Evolutionary conservation across 2,329 filamentous ascomycete genomes (phyloP).

Genomic region (Thelonectria discophora): DNA sequence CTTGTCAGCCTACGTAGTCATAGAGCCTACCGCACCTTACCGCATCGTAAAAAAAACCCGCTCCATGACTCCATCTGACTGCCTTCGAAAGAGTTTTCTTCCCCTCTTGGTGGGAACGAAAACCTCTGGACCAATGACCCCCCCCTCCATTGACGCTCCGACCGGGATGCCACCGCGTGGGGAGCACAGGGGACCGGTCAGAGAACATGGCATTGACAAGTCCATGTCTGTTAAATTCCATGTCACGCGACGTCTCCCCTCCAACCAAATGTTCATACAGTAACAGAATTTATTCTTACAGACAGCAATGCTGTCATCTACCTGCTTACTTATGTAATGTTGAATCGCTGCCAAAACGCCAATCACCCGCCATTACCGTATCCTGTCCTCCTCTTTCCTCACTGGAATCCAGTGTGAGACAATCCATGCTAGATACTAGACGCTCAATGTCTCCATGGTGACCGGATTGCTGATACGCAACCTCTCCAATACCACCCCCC

Average conservation of each 20-base stretch:
- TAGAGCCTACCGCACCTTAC: too few species aligned
- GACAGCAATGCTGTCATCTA: too few species aligned
- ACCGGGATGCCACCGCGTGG: constrained; percentile 12
- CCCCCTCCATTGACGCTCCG: constrained; percentile 15
- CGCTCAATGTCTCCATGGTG: background rate
- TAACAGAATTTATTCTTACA: background rate
- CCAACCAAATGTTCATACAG: constrained; percentile 6
- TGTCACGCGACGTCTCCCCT: constrained; percentile 24
- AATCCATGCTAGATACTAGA: too few species aligned
- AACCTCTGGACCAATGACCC: constrained; percentile 25
- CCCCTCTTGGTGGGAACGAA: constrained; percentile 12
- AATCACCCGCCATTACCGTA: too few species aligned
- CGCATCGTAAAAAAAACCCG: constrained; percentile 24
- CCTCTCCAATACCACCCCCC: background rate
- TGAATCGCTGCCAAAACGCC: too few species aligned
- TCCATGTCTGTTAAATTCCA: constrained; percentile 4
- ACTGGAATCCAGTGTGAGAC: too few species aligned
- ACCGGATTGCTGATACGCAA: background rate
- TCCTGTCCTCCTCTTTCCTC: too few species aligned
- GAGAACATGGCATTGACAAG: constrained; percentile 1
- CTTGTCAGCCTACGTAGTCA: too few species aligned
- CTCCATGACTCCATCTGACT: constrained; percentile 15
- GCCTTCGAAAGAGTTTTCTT: constrained; percentile 21
- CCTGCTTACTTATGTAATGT: too few species aligned
- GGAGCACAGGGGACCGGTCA: background rate